Conservation (phyloP, 1,284 basidiomycete species). For the Fomitopsis schrenkii region DNA sequence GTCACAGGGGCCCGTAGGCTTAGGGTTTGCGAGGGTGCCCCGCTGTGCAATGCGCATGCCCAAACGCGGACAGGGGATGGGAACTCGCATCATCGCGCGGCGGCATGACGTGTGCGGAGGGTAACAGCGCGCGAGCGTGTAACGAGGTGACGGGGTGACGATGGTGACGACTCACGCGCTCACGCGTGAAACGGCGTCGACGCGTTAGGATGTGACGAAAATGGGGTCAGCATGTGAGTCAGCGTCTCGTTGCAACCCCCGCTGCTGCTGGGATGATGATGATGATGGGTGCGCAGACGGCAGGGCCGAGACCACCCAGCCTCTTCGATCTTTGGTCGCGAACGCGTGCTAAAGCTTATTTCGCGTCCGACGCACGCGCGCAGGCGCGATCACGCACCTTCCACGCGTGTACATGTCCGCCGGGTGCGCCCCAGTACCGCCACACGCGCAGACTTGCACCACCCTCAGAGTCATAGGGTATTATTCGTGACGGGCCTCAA, state of each 20-base stretch:
- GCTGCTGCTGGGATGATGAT: background rate
- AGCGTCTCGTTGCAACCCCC: no score
- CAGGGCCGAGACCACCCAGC: background rate
- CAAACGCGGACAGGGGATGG: background rate
- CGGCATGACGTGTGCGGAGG: background rate
- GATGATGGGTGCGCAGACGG: background rate
- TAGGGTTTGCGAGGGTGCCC: background rate
- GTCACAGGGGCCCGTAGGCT: background rate
- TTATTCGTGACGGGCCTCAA: background rate
- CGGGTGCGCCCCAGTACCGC: background rate
- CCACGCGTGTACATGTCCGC: background rate
- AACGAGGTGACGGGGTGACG: background rate
- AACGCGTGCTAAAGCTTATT: constrained; percentile 1
- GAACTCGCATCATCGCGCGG: background rate
- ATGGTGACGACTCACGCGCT: background rate
- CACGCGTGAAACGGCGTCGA: background rate
- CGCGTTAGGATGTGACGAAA: background rate
- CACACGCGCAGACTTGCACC: background rate
- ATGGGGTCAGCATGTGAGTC: background rate
- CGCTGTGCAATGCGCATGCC: background rate
- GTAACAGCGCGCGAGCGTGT: background rate
- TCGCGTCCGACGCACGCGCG: background rate
- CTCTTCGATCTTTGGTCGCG: background rate
- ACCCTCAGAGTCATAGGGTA: background rate
- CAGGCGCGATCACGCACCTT: background rate